Base-by-base conservation (phyloP, 2,329 filamentous ascomycete genomes). In the Aspergillus ibericus region DNA sequence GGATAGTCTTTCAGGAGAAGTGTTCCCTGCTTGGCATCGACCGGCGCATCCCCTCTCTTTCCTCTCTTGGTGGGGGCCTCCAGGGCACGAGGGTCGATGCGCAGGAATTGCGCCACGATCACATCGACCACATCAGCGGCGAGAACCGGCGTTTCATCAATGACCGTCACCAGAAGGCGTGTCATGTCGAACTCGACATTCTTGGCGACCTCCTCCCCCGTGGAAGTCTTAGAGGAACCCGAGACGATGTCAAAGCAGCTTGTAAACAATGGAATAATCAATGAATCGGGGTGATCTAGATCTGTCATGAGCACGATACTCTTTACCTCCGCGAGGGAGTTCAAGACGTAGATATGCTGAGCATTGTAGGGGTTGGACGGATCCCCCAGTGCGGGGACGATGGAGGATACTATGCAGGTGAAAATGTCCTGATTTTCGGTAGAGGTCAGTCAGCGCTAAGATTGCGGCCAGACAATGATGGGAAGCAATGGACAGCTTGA, bases 171-270 rank as follows among this genome's bases (percentile, higher is more conserved):
- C 20, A 99, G 83, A 62, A 98, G 85, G 53, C 91, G 87, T 20
- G 89, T 95, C 84, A 99, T 91, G 72, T 95, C 89, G 69, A 92
- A 92, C 73, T 97, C 92, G 57, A 98, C 91, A 75, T 96, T 95
- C 78, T 96, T 96, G 59, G 91, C 89, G 48, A 97, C 83, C 66
- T 92, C 88, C 66, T 96, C 92, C 35, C 90, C 91, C 0, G 86
- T 86, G 4, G 87, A 83, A 15, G 87, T 84, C 69, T 90, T 93
- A 10, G 89, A 87, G 4, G 88, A 88, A 1, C 87, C 87, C 0
- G 92, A 93, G 46, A 97, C 86, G 35, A 95, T 92, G 73, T 99
- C 96, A 75, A 99, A 99, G 68, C 93, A 92, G 51, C 85, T 87
- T 25, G 88, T 90, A 76, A 98, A 99, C 4, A 99, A 83, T 48